Evolutionary conservation across 345 rosid genomes (phyloP).

Genomic region (Syzygium aqueum): DNA sequence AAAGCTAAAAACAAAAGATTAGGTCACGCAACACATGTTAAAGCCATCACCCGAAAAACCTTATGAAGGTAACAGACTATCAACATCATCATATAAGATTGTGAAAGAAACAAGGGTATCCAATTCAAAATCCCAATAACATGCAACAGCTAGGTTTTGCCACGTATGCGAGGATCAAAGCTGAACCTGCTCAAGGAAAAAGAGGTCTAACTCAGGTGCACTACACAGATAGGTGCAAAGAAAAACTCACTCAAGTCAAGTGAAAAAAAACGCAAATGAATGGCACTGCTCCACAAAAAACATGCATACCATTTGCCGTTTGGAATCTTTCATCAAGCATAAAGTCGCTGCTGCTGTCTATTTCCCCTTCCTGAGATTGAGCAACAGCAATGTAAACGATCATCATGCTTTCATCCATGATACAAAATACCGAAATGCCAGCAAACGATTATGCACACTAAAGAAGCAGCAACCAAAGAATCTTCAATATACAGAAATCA

Average conservation of each 20-base stretch:
- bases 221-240: not conserved
- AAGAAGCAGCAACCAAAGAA: not conserved
- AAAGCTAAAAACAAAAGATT: not conserved
- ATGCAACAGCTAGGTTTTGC: not conserved
- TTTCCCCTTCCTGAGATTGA: slow-evolving; percentile 43
- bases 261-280: not conserved
- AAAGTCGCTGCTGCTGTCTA: slow-evolving; percentile 5
- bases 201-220: not conserved
- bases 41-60: not conserved
- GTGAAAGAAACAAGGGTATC: not conserved
- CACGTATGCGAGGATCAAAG: not conserved
- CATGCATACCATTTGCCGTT: slow-evolving; percentile 27
- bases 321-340: slow-evolving; percentile 14
- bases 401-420: not conserved
- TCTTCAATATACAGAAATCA: not conserved
- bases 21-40: not conserved
- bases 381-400: not conserved
- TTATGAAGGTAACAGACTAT: not conserved
- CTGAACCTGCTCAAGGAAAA: not conserved
- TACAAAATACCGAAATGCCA: not conserved
- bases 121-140: not conserved
- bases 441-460: not conserved
- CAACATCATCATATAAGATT: not conserved
- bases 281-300: not conserved
- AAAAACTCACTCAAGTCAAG: not conserved